Percentiles rank a stretch among this genome's conserved stretches.
Evolutionary conservation across 2,329 filamentous ascomycete genomes (phyloP).

Genomic region (Chrysoporthe cubensis): DNA sequence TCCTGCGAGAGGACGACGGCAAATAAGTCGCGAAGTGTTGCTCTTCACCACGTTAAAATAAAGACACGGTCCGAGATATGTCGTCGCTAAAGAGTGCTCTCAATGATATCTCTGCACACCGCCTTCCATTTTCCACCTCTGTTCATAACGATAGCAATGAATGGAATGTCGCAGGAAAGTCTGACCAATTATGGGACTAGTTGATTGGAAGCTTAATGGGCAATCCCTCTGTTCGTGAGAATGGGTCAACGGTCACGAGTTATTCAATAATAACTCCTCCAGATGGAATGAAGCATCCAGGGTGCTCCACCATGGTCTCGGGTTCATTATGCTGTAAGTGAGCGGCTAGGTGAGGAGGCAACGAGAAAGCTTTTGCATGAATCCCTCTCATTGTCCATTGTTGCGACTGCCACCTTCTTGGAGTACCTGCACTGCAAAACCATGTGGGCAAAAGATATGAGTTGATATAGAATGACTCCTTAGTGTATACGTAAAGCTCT

Average conservation of each 20-base stretch:
- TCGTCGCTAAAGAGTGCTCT: no score
- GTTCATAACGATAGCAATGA: no score
- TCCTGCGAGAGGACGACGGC: constrained; percentile 15
- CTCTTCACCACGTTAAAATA: background rate
- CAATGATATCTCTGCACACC: no score
- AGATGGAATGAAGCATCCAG: background rate
- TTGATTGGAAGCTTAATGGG: no score
- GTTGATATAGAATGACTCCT: background rate
- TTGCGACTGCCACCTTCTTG: background rate
- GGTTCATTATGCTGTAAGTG: background rate
- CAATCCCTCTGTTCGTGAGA: no score
- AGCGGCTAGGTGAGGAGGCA: background rate
- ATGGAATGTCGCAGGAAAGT: no score
- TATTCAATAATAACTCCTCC: background rate
- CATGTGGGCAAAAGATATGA: background rate
- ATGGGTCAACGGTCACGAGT: no score
- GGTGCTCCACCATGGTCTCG: background rate
- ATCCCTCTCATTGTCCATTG: background rate
- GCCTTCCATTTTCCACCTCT: no score
- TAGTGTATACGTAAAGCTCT: background rate
- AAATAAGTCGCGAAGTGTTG: background rate
- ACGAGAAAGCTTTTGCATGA: background rate
- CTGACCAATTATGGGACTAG: no score
- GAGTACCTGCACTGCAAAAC: no score
- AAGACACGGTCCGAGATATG: no score